Evolutionary conservation across 768 basidiomycete species (phyloP).

Genomic region (Cystobasidium tubakii): DNA sequence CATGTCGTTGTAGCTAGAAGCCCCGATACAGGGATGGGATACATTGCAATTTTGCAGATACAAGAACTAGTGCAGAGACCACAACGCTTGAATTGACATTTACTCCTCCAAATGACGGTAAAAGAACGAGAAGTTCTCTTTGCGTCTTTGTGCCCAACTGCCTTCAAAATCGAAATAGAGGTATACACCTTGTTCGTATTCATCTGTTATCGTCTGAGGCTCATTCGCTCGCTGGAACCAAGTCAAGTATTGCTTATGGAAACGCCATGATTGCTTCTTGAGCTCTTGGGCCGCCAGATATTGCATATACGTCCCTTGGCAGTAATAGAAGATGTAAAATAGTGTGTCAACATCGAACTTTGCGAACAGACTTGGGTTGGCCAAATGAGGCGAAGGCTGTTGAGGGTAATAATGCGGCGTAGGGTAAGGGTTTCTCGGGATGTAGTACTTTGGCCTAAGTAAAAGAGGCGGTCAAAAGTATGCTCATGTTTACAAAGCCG

Average conservation of each 20-base stretch:
- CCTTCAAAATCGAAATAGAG: constrained; percentile 72
- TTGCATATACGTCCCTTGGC: constrained; percentile 97
- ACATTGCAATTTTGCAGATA: constrained; percentile 3
- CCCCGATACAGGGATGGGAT: not conserved
- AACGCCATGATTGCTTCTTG: constrained; percentile 96
- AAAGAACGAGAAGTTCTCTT: constrained; percentile 81
- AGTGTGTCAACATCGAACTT: constrained; percentile 94
- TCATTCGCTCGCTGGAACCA: constrained; percentile 98
- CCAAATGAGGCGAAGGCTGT: constrained; percentile 69
- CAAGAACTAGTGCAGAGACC: not conserved
- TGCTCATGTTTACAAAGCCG: constrained; percentile 17
- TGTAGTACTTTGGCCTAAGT: constrained; percentile 86
- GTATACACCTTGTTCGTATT: constrained; percentile 98
- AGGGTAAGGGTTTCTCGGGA: constrained; percentile 81
- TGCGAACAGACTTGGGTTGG: constrained; percentile 73
- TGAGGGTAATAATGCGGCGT: constrained; percentile 96
- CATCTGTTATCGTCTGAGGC: constrained; percentile 96
- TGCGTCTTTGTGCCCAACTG: constrained; percentile 96
- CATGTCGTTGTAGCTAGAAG: not conserved
- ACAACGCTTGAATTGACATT: not conserved
- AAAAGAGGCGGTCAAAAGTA: constrained; percentile 17
- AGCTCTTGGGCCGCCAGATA: constrained; percentile 94
- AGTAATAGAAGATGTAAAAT: constrained; percentile 98
- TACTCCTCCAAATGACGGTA: constrained; percentile 39
- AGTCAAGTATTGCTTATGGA: constrained; percentile 97